Evolutionary conservation across 768 basidiomycete species (phyloP).

Genomic region (Rickenella mellea): DNA sequence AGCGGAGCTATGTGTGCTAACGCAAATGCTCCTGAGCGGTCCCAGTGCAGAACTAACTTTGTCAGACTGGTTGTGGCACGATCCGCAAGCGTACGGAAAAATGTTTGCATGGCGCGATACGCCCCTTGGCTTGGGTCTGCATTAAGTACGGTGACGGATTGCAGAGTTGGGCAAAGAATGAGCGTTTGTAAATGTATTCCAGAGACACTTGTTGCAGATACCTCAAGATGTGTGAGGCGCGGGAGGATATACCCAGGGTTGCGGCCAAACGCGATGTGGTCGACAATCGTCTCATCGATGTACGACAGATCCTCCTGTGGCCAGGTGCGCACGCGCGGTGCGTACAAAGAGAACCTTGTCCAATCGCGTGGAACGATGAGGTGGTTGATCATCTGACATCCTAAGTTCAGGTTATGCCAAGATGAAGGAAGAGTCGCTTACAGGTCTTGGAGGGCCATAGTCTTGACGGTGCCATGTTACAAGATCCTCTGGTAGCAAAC

Average conservation of each 20-base stretch:
- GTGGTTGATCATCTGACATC: not conserved
- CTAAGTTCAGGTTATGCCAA: not conserved
- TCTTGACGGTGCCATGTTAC: not conserved
- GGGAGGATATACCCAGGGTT: not conserved
- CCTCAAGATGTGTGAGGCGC: not conserved
- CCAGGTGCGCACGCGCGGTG: not conserved
- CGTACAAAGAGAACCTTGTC: not conserved
- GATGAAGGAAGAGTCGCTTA: not conserved
- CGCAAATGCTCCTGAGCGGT: not conserved
- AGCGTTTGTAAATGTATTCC: not conserved
- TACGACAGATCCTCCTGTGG: not conserved
- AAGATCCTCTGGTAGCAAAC: not conserved
- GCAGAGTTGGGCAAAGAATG: not conserved
- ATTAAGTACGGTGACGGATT: not conserved
- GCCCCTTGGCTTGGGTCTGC: not conserved
- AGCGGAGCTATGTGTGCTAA: too few relatives aligned
- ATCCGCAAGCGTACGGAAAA: not conserved
- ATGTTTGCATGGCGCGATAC: not conserved
- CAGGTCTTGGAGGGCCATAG: not conserved
- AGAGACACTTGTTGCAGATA: not conserved
- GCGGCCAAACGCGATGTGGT: not conserved
- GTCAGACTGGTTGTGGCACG: not conserved
- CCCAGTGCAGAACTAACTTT: not conserved
- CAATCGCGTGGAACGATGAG: not conserved
- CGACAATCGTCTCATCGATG: not conserved